These are phyloP conservation scores for Musa troglodytarum DNA, from an alignment of 176 grass and related monocot genomes.

Conservation along the genomic window DNA sequence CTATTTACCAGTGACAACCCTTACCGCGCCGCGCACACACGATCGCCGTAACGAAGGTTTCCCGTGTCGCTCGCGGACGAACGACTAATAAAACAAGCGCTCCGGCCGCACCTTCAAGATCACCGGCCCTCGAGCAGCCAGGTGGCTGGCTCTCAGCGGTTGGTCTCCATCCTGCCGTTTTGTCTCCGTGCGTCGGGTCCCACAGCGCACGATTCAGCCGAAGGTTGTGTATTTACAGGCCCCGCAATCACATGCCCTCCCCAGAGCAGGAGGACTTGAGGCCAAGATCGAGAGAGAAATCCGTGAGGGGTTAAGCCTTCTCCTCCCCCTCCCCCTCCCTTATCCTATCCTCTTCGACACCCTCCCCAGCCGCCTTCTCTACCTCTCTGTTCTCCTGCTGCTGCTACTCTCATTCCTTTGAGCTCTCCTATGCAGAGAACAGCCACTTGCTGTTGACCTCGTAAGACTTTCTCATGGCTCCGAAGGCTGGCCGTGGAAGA, in stretches of 20 bases:
- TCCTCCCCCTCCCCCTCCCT: background rate
- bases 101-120: background rate
- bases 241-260: background rate
- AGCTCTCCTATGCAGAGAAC: background rate
- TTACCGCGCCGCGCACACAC: too few relatives aligned
- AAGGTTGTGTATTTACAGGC: background rate
- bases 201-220: background rate
- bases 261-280: background rate
- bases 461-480: constrained; percentile 45
- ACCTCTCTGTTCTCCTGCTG: background rate
- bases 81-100: background rate
- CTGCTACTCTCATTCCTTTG: constrained; percentile 14
- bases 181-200: background rate
- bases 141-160: background rate
- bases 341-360: background rate
- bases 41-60: too few relatives aligned
- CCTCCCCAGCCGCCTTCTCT: background rate
- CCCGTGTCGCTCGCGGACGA: too few relatives aligned
- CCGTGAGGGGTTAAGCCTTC: background rate
- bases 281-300: background rate
- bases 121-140: background rate
- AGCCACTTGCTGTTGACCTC: background rate
- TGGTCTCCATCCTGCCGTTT: background rate
- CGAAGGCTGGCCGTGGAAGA: constrained; percentile 76
- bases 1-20: too few relatives aligned